Conservation (phyloP, 129 eudicot species). For the Gnaphalium uliginosum region DNA sequence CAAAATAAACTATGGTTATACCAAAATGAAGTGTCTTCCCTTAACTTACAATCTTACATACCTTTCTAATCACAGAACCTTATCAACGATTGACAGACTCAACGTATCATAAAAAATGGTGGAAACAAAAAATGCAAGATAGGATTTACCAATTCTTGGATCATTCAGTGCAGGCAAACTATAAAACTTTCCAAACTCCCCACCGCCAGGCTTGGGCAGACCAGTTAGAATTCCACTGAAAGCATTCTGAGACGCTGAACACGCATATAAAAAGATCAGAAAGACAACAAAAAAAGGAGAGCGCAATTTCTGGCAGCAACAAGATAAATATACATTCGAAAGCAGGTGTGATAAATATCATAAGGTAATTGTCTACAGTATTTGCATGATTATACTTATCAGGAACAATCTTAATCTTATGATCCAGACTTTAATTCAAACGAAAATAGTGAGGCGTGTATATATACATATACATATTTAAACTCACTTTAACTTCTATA, state of each 20-base stretch:
- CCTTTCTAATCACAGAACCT: neutral
- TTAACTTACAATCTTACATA: neutral
- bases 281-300: neutral
- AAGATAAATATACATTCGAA: slow-evolving; percentile 4
- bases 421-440: neutral
- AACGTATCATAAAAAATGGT: neutral
- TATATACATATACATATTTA: neutral
- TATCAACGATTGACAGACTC: neutral
- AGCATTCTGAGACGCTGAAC: slow-evolving; percentile 76
- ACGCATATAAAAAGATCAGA: slow-evolving; percentile 14
- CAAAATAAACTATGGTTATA: slow-evolving; percentile 12
- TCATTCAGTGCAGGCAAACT: slow-evolving; percentile 91
- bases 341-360: slow-evolving; percentile 18
- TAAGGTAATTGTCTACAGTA: slow-evolving; percentile 13
- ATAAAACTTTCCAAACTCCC: slow-evolving; percentile 92
- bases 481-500: neutral
- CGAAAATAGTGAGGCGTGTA: neutral
- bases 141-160: slow-evolving; percentile 71
- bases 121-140: neutral
- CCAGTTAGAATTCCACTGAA: slow-evolving; percentile 68
- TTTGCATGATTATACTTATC: neutral
- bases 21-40: neutral
- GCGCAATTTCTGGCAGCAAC: slow-evolving; percentile 5
- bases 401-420: neutral
- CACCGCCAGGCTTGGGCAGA: slow-evolving; percentile 95